Evolutionary conservation across 2,329 filamentous ascomycete genomes (phyloP), one percentile per base, ranked within the genome.

Genomic region (Coniochaeta ligniaria): DNA sequence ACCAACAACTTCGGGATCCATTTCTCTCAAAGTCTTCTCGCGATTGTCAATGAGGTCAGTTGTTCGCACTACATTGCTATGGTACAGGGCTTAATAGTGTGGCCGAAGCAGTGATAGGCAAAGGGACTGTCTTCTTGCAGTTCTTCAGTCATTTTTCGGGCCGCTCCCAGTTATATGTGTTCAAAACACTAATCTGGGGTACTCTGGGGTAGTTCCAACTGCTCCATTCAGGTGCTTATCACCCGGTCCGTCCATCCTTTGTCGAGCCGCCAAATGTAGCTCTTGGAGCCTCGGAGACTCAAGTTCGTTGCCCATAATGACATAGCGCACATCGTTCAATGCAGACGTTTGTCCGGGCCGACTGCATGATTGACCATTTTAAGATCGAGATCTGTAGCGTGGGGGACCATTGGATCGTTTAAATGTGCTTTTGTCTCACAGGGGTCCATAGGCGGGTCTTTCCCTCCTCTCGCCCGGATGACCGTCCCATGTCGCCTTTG

Each of bases 401-500:
- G 43, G 43, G 43, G 43, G 43, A 3, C 43, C 43, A 47, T 47
- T 47, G 43, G 43, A 47, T 47, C 43, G 43, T 47, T 47, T 47
- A 47, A 26, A 26, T 6, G 22, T 26, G 47, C 24, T 31, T 31
- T n/a, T 52, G 24, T 8, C 14, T 4, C 24, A n/a, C 47, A 52
- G 26, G 47, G 47, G 33, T 56, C 33, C 24, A 26, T 3, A 36
- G n/a, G 54, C 31, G 26, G 22, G 54, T 22, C 31, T 31, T 24
- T 38, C 31, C 20, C 54, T 56, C 54, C 54, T 56, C 54, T 56
- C 54, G 31, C 35, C 54, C 54, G 54, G 33, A 56, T 56, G 20
- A 56, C 14, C 54, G 54, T 38, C 54, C 31, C 31, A 28, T 56
- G 31, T 56, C 35, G 43, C 43, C 28, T 43, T 2, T n/a, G 57